Conservation (phyloP, 2,329 filamentous ascomycete genomes). For the Hymenoscyphus albidus region DNA sequence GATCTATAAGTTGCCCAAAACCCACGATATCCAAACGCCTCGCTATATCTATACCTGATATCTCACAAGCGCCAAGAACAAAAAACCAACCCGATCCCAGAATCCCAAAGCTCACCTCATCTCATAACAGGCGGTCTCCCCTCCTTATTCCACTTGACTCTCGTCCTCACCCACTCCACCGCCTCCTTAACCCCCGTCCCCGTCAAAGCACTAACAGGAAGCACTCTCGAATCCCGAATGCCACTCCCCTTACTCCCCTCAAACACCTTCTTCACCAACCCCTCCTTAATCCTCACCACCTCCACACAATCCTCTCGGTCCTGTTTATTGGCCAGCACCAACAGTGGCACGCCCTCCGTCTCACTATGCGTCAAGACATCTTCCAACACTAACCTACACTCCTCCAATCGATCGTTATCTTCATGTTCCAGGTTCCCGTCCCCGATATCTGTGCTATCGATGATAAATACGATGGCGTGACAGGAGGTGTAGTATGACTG, state of each 20-base stretch:
- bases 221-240: conserved; percentile 83
- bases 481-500: conserved; percentile 92
- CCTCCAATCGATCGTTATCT: conserved; percentile 64
- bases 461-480: conserved; percentile 96
- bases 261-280: conserved; percentile 89
- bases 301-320: conserved; percentile 96
- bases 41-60: conserved; percentile 6
- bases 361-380: conserved; percentile 84
- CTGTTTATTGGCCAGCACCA: conserved; percentile 96
- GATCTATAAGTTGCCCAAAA: conserved; percentile 6
- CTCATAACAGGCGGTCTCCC: conserved; percentile 88
- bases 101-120: conserved; percentile 39
- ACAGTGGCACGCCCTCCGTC: conserved; percentile 83
- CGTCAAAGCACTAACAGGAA: conserved; percentile 88
- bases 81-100: background rate
- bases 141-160: conserved; percentile 97
- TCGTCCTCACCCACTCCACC: conserved; percentile 90
- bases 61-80: background rate
- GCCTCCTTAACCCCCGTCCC: conserved; percentile 86
- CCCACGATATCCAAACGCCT: conserved; percentile 22
- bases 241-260: conserved; percentile 85
- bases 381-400: conserved; percentile 86
- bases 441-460: conserved; percentile 91
- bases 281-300: conserved; percentile 96
- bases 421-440: conserved; percentile 53